Evolutionary conservation across 805 yeast genomes (phyloP).

Genomic region (Metschnikowia chrysomelidarum): DNA sequence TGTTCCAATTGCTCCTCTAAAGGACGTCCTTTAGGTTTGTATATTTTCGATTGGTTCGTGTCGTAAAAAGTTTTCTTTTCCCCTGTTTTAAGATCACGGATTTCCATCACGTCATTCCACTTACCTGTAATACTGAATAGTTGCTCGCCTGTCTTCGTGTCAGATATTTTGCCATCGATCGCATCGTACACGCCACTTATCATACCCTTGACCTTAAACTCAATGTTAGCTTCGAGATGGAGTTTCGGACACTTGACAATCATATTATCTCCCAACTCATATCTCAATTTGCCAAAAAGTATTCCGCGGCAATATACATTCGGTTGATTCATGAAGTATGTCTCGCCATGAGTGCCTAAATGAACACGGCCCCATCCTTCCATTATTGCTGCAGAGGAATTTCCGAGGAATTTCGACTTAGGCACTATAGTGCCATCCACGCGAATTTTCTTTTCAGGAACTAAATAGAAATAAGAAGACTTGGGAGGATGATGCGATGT

Average conservation of each 20-base stretch:
- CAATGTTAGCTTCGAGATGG: conserved; percentile 73
- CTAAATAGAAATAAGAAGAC: conserved; percentile 84
- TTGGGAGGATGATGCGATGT: conserved; percentile 99
- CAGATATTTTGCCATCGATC: conserved; percentile 64
- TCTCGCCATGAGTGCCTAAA: conserved; percentile 68
- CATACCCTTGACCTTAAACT: conserved; percentile 93
- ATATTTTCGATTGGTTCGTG: conserved; percentile 50
- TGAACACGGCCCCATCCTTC: conserved; percentile 79
- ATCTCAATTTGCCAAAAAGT: conserved; percentile 82
- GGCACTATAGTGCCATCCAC: conserved; percentile 91
- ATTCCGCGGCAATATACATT: conserved; percentile 94
- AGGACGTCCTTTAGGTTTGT: conserved; percentile 73
- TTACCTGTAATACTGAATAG: conserved; percentile 77
- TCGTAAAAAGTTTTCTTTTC: conserved; percentile 43
- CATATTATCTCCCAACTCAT: conserved; percentile 92
- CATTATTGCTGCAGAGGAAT: conserved; percentile 97
- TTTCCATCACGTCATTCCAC: conserved; percentile 85
- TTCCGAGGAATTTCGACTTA: conserved; percentile 84
- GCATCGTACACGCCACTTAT: conserved; percentile 90
- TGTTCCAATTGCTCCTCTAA: conserved; percentile 72
- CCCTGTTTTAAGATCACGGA: conserved; percentile 49
- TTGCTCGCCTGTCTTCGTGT: conserved; percentile 46
- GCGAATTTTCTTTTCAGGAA: conserved; percentile 77
- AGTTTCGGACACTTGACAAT: conserved; percentile 59
- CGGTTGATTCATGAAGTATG: conserved; percentile 87